Percentiles rank a stretch among this genome's conserved stretches.
phyloP scores from a whole-genome alignment of 441 rosid genomes.

The Erodium moschatum region DNA sequence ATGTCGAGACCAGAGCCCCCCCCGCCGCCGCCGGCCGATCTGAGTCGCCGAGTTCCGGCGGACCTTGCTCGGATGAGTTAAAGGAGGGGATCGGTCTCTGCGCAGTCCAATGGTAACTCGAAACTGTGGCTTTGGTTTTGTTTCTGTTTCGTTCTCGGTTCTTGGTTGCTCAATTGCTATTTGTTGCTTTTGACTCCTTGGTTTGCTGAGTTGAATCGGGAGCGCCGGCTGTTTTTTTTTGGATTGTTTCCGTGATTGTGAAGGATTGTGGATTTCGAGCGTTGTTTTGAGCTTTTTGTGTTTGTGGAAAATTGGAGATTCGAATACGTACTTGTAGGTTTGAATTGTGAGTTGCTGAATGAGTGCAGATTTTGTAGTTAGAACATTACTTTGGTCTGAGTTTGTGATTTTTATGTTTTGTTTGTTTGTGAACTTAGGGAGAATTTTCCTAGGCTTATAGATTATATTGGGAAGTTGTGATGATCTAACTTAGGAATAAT shows the following conservation, averaged over 20 bases:
- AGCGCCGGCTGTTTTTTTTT: constrained; percentile 2
- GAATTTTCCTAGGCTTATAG: neutral
- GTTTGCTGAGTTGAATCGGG: constrained; percentile 23
- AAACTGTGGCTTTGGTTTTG: constrained; percentile 3
- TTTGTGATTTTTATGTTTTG: neutral
- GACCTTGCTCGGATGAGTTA: constrained; percentile 37
- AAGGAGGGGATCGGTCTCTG: constrained; percentile 34
- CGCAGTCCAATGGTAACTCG: constrained; percentile 38
- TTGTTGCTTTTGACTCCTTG: constrained; percentile 17
- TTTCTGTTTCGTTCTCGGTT: neutral
- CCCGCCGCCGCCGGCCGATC: too few species aligned
- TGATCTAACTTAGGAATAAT: neutral
- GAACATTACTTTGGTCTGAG: neutral
- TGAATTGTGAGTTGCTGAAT: neutral
- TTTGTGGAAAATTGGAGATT: constrained; percentile 13
- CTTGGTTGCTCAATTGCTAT: neutral
- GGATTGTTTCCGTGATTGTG: neutral
- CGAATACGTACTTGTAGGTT: constrained; percentile 2
- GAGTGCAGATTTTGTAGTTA: neutral
- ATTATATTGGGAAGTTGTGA: neutral
- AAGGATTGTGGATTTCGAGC: neutral
- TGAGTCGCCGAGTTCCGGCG: constrained; percentile 27
- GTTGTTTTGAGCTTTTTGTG: neutral
- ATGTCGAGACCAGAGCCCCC: too few species aligned
- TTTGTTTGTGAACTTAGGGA: neutral